These are phyloP conservation scores for Borealophlyctis nickersoniae DNA, from an alignment of 192 early-diverging fungal genomes.

Conservation along the genomic window DNA sequence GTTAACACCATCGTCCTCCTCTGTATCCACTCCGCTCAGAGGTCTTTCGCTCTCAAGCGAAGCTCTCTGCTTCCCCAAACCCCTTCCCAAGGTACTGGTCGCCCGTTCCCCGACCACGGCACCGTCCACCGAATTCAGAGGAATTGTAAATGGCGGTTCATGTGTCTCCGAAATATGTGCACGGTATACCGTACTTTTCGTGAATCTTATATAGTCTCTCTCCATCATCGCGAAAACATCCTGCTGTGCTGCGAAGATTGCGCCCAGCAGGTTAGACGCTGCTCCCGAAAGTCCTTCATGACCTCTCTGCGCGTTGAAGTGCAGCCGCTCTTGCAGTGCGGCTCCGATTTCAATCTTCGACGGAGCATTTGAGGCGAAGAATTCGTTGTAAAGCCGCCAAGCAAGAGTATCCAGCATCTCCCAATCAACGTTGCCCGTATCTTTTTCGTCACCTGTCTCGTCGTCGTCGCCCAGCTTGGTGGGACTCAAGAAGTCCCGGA, in stretches of 20 bases:
- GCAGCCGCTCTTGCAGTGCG: neutral
- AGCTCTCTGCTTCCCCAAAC: too few relatives aligned
- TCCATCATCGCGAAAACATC: conserved; percentile 66
- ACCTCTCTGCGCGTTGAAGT: neutral
- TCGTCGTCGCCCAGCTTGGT: conserved; percentile 8
- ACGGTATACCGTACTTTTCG: conserved; percentile 19
- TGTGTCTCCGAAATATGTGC: too few relatives aligned
- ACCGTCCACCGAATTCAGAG: too few relatives aligned
- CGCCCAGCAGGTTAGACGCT: neutral
- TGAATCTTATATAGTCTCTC: conserved; percentile 59
- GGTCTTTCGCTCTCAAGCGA: too few relatives aligned
- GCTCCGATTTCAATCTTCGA: conserved; percentile 21
- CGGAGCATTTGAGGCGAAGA: conserved; percentile 34
- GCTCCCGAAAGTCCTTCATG: neutral
- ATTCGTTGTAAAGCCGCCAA: conserved; percentile 43
- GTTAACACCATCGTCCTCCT: too few relatives aligned
- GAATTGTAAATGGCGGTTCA: too few relatives aligned
- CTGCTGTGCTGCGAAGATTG: conserved; percentile 49
- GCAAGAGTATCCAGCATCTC: conserved; percentile 31
- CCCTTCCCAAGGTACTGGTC: too few relatives aligned
- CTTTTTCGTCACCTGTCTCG: conserved; percentile 1
- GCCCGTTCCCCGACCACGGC: too few relatives aligned
- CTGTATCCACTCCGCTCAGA: too few relatives aligned
- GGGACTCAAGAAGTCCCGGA: conserved; percentile 1
- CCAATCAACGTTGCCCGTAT: conserved; percentile 4